Evolutionary conservation across 2,329 filamentous ascomycete species (phyloP).

Genomic region (Calonectria pseudoturangicola): DNA sequence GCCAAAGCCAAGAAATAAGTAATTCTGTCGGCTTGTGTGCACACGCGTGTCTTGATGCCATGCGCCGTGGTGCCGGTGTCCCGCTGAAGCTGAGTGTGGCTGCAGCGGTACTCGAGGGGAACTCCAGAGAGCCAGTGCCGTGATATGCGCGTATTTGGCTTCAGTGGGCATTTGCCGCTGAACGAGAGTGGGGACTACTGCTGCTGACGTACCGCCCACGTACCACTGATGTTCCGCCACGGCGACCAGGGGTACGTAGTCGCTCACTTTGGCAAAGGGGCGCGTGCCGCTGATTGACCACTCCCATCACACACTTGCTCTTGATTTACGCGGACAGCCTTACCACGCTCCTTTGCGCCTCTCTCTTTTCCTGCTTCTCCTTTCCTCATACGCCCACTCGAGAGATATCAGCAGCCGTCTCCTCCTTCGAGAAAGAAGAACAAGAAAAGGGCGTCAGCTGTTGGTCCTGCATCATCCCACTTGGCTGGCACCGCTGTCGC

Average conservation of each 20-base stretch:
- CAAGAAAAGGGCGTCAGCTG: background rate
- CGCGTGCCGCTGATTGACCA: conserved; percentile 29
- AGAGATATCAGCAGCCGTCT: background rate
- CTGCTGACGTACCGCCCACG: conserved; percentile 24
- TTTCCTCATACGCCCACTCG: background rate
- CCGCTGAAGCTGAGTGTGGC: background rate
- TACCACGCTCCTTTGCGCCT: background rate
- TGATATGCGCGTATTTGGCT: conserved; percentile 31
- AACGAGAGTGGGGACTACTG: conserved; percentile 8
- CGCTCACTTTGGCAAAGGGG: conserved; percentile 35
- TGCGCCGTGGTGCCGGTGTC: background rate
- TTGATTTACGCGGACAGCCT: conserved; percentile 32
- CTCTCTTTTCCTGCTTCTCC: background rate
- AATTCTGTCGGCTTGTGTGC: background rate
- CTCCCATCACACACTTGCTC: background rate
- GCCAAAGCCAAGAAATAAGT: background rate
- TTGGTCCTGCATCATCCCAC: background rate
- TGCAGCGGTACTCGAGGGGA: background rate
- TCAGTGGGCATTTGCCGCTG: background rate
- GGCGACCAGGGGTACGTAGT: conserved; percentile 25
- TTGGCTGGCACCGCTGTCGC: background rate
- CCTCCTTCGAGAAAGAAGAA: background rate
- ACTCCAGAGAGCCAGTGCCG: conserved; percentile 24
- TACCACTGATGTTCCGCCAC: conserved; percentile 2
- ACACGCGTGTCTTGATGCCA: background rate